Evolutionary conservation across 805 yeast genomes (phyloP), one percentile per base, ranked within the genome.

Genomic region (baker's yeast (Saccharomyces cerevisiae)): DNA sequence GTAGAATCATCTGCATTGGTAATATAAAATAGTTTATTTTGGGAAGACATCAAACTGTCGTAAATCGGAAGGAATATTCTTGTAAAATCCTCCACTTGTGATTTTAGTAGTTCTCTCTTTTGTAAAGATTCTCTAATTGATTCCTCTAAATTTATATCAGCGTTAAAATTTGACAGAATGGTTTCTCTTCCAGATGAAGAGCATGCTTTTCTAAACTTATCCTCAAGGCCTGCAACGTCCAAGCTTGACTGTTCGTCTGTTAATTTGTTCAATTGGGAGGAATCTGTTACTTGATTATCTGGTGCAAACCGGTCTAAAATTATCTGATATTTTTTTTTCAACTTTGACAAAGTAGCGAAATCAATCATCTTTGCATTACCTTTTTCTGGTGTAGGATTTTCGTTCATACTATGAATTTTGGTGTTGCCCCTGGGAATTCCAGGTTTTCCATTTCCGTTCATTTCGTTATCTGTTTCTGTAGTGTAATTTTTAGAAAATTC

Each of bases 121-220:
- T 11, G 24, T 36, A 36, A n/a, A 2, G 43, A 17, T 17, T 36
- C 24, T 17, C 22, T 36, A 13, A 36, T 36, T 21, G 9, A 17
- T 9, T 36, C 43, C 8, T 36, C 6, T 9, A 36, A 17, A 9
- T 36, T 11, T 11, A 17, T 36, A 22, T 17, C 10, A 17, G 11
- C 13, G 17, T 69, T 67, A 6, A 68, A 65, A 50, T 64, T 69
- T 0, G 73, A 67, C 51, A 66, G 68, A 50, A 68, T 66, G 2
- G 71, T 69, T 47, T 69, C 72, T 2, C 63, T 67, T 9, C 62
- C 61, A 22, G 63, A 75, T 41, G 75, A 64, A 29, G 69, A 65
- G 47, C 71, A 67, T 41, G 74, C 74, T 1, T 80, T 77, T 46
- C 71, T 70, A 14, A 73, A 46, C 54, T 59, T 64, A 31, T 61